A percentile compares a stretch with the other conserved stretches of the same genome.
Evolutionary conservation across 768 basidiomycete genomes (phyloP).

Genomic region (Sutorius australiensis): DNA sequence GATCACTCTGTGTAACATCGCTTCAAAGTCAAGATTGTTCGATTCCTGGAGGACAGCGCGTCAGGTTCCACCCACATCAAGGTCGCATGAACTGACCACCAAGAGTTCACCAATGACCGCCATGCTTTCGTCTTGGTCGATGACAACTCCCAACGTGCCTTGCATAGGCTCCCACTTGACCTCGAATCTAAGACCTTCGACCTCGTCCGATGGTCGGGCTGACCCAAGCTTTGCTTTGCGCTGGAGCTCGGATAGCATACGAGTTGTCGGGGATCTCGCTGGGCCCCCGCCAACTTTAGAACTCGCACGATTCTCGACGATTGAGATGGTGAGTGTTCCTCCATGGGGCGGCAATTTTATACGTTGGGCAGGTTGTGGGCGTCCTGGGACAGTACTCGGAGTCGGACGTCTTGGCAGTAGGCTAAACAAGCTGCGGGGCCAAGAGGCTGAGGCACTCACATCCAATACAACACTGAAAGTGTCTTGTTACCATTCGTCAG

Average conservation of each 20-base stretch:
- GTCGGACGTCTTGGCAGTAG: constrained; percentile 36
- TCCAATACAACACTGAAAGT: constrained; percentile 81
- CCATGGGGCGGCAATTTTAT: constrained; percentile 57
- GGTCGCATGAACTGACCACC: constrained; percentile 48
- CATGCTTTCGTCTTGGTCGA: constrained; percentile 46
- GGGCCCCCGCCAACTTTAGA: constrained; percentile 41
- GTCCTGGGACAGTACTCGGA: constrained; percentile 27
- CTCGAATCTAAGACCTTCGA: constrained; percentile 65
- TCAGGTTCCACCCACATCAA: neutral
- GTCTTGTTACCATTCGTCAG: constrained; percentile 66
- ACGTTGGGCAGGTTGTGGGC: constrained; percentile 27
- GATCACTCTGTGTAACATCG: constrained; percentile 59
- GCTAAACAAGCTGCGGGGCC: neutral
- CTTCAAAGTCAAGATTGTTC: constrained; percentile 70
- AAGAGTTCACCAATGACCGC: constrained; percentile 41
- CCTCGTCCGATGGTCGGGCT: constrained; percentile 63
- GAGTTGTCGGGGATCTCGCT: constrained; percentile 49
- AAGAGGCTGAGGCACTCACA: constrained; percentile 45
- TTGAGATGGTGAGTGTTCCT: constrained; percentile 70
- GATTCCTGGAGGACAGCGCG: constrained; percentile 44
- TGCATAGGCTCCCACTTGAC: constrained; percentile 76
- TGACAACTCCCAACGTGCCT: constrained; percentile 57
- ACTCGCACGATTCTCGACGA: constrained; percentile 49
- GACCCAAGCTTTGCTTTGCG: constrained; percentile 57
- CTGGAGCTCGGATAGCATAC: constrained; percentile 59